Evolutionary conservation across 2,329 filamentous ascomycete genomes (phyloP).

Genomic region (Trichoderma koningii): DNA sequence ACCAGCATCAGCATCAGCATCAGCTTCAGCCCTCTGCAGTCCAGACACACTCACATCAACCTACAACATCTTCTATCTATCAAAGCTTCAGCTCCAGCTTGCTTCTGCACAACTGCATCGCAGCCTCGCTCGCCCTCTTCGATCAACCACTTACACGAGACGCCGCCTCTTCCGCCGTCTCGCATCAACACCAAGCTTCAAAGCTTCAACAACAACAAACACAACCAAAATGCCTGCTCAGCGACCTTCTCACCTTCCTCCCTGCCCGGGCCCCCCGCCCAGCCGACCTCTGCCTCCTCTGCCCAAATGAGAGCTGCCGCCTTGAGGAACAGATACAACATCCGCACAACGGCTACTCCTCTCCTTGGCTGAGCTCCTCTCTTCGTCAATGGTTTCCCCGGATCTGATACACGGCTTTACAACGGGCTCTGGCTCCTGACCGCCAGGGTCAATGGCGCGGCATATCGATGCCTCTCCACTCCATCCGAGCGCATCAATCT

Average conservation of each 20-base stretch:
- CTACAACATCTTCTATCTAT: not conserved
- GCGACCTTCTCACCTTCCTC: slow-evolving; percentile 66
- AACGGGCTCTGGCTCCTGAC: not conserved
- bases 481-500: slow-evolving; percentile 6
- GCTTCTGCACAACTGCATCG: slow-evolving; percentile 1
- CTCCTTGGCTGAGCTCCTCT: slow-evolving; percentile 4
- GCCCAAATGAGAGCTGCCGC: slow-evolving; percentile 56
- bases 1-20: slow-evolving; percentile 15
- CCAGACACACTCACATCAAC: not conserved
- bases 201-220: slow-evolving; percentile 19
- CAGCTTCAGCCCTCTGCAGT: too few species aligned
- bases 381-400: slow-evolving; percentile 18
- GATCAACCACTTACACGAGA: slow-evolving; percentile 24
- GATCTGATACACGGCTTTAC: slow-evolving; percentile 15
- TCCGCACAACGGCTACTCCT: slow-evolving; percentile 34
- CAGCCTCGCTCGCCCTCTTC: slow-evolving; percentile 1
- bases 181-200: slow-evolving; percentile 25
- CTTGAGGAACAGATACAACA: not conserved
- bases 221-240: slow-evolving; percentile 55
- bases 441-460: slow-evolving; percentile 1
- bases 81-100: not conserved
- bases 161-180: slow-evolving; percentile 19
- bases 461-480: not conserved
- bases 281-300: slow-evolving; percentile 66
- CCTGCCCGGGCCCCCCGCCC: slow-evolving; percentile 66